phyloP scores from a whole-genome alignment of 257 asterid genomes.

The Przewalskia tangutica region DNA sequence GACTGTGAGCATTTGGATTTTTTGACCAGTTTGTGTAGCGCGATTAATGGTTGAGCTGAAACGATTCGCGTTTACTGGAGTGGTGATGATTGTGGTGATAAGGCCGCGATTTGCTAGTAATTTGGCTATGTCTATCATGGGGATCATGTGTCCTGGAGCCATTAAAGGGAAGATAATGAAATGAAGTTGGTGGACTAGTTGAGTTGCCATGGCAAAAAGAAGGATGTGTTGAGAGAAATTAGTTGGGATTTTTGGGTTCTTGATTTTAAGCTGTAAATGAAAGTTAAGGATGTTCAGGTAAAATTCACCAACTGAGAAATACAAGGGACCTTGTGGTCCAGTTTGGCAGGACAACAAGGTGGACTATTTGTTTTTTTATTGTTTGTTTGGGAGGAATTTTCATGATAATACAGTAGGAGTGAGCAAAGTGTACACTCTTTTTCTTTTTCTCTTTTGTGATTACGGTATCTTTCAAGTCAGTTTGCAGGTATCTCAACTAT shows the following conservation, averaged over 20 bases:
- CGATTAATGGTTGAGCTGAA: constrained; percentile 18
- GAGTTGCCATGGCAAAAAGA: background rate
- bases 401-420: background rate
- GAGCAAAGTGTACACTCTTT: background rate
- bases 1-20: constrained; percentile 18
- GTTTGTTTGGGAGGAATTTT: background rate
- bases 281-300: too few relatives aligned
- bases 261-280: background rate
- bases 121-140: constrained; percentile 41
- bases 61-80: constrained; percentile 29
- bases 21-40: constrained; percentile 17
- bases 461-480: too few relatives aligned
- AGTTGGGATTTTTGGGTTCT: background rate
- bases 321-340: background rate
- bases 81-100: constrained; percentile 29
- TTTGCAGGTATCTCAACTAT: too few relatives aligned
- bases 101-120: constrained; percentile 22
- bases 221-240: background rate
- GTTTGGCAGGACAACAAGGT: background rate
- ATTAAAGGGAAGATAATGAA: constrained; percentile 30
- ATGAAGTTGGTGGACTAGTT: constrained; percentile 12
- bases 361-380: background rate
- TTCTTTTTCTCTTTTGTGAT: too few relatives aligned
- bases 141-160: constrained; percentile 48
- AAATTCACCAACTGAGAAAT: background rate